These are phyloP conservation scores for Takakia lepidozioides DNA, from an alignment of 225 moss, liverwort and hornwort species.

Conservation along the genomic window DNA sequence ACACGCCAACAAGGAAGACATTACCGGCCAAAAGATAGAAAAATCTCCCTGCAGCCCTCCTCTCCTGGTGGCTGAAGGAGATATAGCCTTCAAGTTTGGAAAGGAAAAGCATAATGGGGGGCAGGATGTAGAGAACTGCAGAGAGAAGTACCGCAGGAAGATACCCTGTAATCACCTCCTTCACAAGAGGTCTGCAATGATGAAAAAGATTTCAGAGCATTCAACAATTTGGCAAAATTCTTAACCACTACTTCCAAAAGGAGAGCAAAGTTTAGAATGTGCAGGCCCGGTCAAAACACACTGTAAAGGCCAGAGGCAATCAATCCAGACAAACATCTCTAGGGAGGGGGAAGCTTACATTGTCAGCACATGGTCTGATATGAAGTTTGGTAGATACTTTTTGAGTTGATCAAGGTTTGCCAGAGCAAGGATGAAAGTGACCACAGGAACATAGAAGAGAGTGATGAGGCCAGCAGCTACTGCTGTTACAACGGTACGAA, in stretches of 20 bases:
- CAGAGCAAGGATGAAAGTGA: conserved; percentile 48
- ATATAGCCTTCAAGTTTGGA: conserved; percentile 62
- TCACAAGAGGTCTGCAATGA: conserved; percentile 56
- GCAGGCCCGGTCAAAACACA: too few relatives aligned
- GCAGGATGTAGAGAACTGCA: conserved; percentile 61
- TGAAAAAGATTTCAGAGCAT: too few relatives aligned
- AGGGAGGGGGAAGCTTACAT: conserved; percentile 38
- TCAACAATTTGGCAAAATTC: too few relatives aligned
- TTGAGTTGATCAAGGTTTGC: conserved; percentile 34
- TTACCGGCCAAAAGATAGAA: conserved; percentile 82
- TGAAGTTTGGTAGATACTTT: conserved; percentile 25
- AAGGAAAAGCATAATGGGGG: conserved; percentile 44
- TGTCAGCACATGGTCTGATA: conserved; percentile 20
- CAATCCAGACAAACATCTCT: too few relatives aligned
- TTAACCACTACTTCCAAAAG: too few relatives aligned
- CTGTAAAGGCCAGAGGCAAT: too few relatives aligned
- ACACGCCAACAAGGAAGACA: conserved; percentile 79
- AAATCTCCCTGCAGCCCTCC: conserved; percentile 58
- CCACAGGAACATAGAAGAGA: conserved; percentile 69
- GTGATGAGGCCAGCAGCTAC: conserved; percentile 53
- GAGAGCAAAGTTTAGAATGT: too few relatives aligned
- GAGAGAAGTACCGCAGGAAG: conserved; percentile 69
- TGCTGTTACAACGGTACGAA: conserved; percentile 45
- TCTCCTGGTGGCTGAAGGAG: conserved; percentile 74
- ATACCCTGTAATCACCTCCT: conserved; percentile 80